These are phyloP conservation scores for Astragalus membranaceus DNA, from an alignment of 306 rosid species.

Conservation along the genomic window DNA sequence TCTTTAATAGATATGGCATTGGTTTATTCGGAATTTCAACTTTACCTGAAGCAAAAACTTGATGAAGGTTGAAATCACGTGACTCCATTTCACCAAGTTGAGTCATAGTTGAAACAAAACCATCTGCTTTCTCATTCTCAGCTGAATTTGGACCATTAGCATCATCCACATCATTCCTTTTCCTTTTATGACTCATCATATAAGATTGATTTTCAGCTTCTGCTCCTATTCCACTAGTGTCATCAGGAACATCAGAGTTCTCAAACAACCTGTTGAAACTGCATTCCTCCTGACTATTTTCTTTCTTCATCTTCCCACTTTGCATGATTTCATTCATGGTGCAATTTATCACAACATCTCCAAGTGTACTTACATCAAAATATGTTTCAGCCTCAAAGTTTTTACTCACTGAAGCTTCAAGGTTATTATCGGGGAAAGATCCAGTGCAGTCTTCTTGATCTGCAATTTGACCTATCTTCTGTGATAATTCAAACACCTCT, in stretches of 20 bases:
- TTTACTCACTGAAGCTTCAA: not conserved
- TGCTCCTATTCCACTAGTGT: not conserved
- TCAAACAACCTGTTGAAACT: not conserved
- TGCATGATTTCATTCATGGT: not conserved
- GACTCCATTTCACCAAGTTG: not conserved
- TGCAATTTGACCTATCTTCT: not conserved
- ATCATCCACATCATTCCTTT: not conserved
- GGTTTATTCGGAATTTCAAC: not conserved
- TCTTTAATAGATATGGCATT: not conserved
- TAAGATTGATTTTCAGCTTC: not conserved
- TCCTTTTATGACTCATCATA: not conserved
- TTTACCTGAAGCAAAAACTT: conserved; percentile 13
- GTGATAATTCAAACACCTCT: not conserved
- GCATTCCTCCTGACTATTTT: not conserved
- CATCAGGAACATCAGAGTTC: not conserved
- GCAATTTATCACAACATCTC: not conserved
- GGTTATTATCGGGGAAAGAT: not conserved
- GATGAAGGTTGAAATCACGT: not conserved
- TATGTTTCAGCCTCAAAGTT: not conserved
- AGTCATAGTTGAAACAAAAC: not conserved
- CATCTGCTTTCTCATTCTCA: not conserved
- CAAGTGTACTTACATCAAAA: not conserved
- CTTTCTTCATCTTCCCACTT: not conserved
- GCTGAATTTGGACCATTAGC: not conserved
- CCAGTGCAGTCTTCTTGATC: not conserved